Evolutionary conservation across 495 filamentous ascomycete species (phyloP).

Genomic region (Friedmanniomyces simplex): DNA sequence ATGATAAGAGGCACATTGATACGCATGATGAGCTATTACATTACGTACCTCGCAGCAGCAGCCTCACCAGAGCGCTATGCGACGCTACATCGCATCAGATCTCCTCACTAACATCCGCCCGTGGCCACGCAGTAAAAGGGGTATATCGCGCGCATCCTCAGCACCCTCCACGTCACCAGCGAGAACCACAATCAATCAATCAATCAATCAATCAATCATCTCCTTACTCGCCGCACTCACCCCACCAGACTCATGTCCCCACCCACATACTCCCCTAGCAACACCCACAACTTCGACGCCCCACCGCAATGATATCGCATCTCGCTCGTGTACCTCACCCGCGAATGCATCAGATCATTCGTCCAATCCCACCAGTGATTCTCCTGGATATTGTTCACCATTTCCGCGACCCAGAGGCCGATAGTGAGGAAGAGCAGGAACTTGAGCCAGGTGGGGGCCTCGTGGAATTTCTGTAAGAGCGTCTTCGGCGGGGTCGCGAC

Average conservation of each 20-base stretch:
- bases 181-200: too few relatives aligned
- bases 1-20: too few relatives aligned
- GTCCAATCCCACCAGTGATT: not conserved
- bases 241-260: not conserved
- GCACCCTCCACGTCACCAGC: too few relatives aligned
- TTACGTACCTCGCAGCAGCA: too few relatives aligned
- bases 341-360: not conserved
- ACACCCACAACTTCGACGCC: not conserved
- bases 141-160: not conserved
- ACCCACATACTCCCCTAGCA: not conserved
- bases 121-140: not conserved
- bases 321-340: not conserved
- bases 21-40: too few relatives aligned
- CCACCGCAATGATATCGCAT: not conserved
- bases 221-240: too few relatives aligned
- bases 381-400: not conserved
- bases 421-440: too few relatives aligned
- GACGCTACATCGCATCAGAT: not conserved
- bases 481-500: too few relatives aligned
- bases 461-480: too few relatives aligned
- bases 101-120: not conserved
- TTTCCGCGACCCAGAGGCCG: not conserved
- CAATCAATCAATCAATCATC: too few relatives aligned
- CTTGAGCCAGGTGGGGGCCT: too few relatives aligned
- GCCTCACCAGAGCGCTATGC: not conserved